Evolutionary conservation across 2,329 filamentous ascomycete species (phyloP).

Genomic region (Cordyceps farinosa): DNA sequence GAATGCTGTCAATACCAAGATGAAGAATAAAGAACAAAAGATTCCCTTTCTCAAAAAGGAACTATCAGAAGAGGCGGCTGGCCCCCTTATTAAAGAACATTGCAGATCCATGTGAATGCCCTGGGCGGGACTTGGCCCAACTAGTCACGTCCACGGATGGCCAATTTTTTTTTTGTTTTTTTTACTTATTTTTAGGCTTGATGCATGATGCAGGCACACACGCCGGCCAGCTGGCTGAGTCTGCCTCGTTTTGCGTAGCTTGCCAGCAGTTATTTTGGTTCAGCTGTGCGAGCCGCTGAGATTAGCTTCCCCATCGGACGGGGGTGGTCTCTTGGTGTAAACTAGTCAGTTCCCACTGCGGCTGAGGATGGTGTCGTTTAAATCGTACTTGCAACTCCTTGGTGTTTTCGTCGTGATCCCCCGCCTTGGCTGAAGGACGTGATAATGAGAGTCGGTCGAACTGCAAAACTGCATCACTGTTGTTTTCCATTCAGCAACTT

Average conservation of each 20-base stretch:
- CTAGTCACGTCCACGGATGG: neutral
- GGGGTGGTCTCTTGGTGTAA: neutral
- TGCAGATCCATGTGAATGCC: neutral
- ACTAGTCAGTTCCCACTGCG: constrained; percentile 5
- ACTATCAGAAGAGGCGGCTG: neutral
- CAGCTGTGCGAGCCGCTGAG: constrained; percentile 8
- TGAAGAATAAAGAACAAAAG: no score
- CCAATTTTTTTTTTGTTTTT: neutral
- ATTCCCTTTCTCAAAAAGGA: neutral
- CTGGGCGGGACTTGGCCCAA: neutral
- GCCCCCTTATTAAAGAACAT: neutral
- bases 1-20: no score
- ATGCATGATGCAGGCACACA: neutral
- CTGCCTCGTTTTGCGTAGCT: neutral
- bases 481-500: no score
- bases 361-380: neutral
- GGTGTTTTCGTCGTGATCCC: no score
- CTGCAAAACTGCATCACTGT: no score
- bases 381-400: no score
- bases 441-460: no score
- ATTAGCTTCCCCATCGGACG: constrained; percentile 9
- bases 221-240: neutral
- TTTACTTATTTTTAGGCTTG: neutral
- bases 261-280: neutral
- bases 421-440: no score